Percentiles rank a stretch among this genome's conserved stretches.
phyloP scores from a whole-genome alignment of 257 asterid species.

The Cynanchum wilfordii region DNA sequence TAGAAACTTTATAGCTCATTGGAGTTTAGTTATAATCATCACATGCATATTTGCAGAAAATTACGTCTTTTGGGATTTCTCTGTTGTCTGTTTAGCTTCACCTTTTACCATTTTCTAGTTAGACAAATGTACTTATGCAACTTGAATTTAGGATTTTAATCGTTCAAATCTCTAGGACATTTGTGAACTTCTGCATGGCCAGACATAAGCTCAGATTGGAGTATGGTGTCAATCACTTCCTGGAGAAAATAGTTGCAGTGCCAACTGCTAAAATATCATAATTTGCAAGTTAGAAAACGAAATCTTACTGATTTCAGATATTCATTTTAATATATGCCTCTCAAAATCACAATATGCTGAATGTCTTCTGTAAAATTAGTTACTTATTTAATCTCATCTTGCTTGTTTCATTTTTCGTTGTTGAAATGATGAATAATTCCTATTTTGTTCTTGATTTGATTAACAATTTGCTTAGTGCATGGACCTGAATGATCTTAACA shows the following conservation, averaged over 20 bases:
- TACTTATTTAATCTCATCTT: background rate
- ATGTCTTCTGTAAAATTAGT: background rate
- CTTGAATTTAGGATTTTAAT: background rate
- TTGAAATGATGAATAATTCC: background rate
- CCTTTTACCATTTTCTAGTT: too few species aligned
- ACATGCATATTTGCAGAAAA: too few species aligned
- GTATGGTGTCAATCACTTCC: background rate
- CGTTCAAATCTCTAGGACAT: background rate
- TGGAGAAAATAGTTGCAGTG: background rate
- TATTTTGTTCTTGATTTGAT: conserved; percentile 14
- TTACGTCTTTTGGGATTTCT: too few species aligned
- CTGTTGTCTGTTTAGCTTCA: too few species aligned
- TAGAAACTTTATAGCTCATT: background rate
- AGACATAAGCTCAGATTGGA: background rate
- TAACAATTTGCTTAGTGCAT: conserved; percentile 28
- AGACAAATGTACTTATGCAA: background rate
- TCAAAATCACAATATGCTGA: background rate
- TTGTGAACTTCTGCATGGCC: background rate
- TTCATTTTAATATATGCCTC: background rate
- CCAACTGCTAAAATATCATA: background rate
- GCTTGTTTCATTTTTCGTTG: background rate
- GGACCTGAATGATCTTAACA: conserved; percentile 79
- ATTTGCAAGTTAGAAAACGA: background rate
- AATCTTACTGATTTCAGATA: background rate
- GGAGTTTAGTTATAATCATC: background rate